Evolutionary conservation across 2,329 filamentous ascomycete genomes (phyloP).

Genomic region (Immersiporthe knoxdaviesiana): DNA sequence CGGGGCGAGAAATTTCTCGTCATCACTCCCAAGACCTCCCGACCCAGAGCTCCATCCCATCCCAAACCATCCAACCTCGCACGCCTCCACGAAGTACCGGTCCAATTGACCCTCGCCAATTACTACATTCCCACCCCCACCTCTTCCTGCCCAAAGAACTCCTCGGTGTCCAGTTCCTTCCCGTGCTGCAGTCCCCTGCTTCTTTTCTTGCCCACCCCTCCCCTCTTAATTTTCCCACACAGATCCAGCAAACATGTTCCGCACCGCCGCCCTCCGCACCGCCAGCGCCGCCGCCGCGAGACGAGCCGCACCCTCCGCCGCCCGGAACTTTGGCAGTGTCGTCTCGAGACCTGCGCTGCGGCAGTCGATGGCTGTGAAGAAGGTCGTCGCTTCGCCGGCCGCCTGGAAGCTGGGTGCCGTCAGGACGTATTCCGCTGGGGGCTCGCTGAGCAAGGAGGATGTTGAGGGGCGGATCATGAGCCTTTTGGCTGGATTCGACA

Average conservation of each 20-base stretch:
- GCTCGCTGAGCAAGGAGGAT: constrained; percentile 71
- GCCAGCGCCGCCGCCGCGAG: constrained; percentile 60
- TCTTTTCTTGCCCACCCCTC: constrained; percentile 4
- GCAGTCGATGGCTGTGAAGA: constrained; percentile 52
- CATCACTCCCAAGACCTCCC: constrained; percentile 33
- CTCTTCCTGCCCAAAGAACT: neutral
- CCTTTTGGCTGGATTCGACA: constrained; percentile 95
- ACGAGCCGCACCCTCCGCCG: constrained; percentile 52
- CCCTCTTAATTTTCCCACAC: neutral
- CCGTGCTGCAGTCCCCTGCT: constrained; percentile 6
- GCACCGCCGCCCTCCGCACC: constrained; percentile 81
- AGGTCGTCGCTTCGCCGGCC: constrained; percentile 62
- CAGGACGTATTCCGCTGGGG: constrained; percentile 84
- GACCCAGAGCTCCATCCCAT: constrained; percentile 3
- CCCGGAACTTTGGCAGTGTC: constrained; percentile 55
- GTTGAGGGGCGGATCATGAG: constrained; percentile 91
- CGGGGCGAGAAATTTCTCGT: constrained; percentile 53
- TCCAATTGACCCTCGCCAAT: constrained; percentile 23
- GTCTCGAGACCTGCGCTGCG: constrained; percentile 45
- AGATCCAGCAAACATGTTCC: constrained; percentile 72
- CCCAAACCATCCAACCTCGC: neutral
- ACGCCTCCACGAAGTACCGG: neutral
- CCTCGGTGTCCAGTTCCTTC: neutral
- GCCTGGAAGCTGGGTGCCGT: constrained; percentile 64
- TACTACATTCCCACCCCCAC: neutral